Conservation (phyloP, 306 rosid species). For the Lupinus albus region DNA sequence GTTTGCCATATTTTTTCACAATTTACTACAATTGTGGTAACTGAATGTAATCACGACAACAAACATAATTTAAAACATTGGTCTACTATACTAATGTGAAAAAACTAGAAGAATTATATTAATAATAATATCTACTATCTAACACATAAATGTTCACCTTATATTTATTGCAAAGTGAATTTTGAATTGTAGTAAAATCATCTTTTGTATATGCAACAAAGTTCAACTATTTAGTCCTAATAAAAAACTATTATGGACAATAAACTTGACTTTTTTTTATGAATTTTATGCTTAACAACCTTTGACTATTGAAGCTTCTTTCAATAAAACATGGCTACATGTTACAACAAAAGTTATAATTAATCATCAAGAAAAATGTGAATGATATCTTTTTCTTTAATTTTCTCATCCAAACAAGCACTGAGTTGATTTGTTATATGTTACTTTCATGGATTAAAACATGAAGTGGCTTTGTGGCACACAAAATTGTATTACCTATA, state of each 20-base stretch:
- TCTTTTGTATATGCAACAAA: neutral
- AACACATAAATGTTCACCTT: neutral
- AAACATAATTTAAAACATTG: too few species aligned
- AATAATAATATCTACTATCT: neutral
- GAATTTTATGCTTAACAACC: neutral
- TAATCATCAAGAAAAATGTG: neutral
- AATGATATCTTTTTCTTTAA: neutral
- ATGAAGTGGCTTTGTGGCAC: neutral
- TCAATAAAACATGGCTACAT: neutral
- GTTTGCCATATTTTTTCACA: too few species aligned
- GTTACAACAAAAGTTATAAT: slow-evolving; percentile 35
- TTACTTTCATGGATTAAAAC: neutral
- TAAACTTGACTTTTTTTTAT: neutral
- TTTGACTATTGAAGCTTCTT: neutral
- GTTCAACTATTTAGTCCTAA: slow-evolving; percentile 14
- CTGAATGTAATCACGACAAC: too few species aligned
- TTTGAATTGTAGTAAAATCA: slow-evolving; percentile 7
- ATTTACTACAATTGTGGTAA: too few species aligned
- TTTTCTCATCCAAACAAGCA: neutral
- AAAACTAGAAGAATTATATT: neutral
- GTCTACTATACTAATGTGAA: too few species aligned
- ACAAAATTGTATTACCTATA: neutral
- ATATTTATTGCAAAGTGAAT: neutral
- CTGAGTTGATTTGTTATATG: neutral
- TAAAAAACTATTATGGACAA: neutral